A percentile compares a stretch with the other conserved stretches of the same genome.
phyloP scores from a whole-genome alignment of 805 yeast species.

The Barnettozyma vustinii region DNA sequence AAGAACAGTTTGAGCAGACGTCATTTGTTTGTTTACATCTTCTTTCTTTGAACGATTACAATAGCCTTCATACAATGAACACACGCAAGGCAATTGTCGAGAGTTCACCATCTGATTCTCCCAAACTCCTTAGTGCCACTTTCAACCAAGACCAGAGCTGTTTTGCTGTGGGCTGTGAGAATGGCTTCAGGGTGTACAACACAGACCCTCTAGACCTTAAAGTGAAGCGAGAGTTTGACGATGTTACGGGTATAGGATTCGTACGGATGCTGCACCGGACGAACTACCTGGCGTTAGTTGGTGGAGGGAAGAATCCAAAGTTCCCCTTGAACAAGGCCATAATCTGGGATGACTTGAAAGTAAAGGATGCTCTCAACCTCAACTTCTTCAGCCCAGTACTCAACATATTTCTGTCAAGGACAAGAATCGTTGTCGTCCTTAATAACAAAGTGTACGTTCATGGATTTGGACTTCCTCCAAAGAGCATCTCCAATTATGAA shows the following conservation, averaged over 20 bases:
- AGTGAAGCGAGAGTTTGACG: constrained; percentile 51
- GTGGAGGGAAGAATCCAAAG: constrained; percentile 80
- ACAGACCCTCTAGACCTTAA: constrained; percentile 81
- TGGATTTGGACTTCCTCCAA: constrained; percentile 79
- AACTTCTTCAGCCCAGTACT: constrained; percentile 75
- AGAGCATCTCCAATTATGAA: constrained; percentile 36
- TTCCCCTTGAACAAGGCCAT: constrained; percentile 75
- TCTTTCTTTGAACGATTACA: not conserved
- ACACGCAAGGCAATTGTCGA: constrained; percentile 21
- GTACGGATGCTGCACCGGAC: constrained; percentile 85
- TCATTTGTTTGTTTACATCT: not conserved
- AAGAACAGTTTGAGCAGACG: not conserved
- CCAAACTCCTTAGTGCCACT: constrained; percentile 19
- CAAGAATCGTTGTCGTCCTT: constrained; percentile 69
- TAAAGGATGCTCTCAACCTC: constrained; percentile 62
- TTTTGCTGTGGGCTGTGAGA: constrained; percentile 75
- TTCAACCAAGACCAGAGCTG: constrained; percentile 92
- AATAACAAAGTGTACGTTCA: constrained; percentile 65
- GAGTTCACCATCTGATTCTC: not conserved
- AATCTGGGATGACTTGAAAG: constrained; percentile 89
- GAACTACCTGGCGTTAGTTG: constrained; percentile 83
- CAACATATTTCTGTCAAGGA: constrained; percentile 68
- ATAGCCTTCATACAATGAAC: constrained; percentile 15
- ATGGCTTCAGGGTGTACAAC: constrained; percentile 80
- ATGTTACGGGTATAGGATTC: constrained; percentile 58